A percentile compares a stretch with the other conserved stretches of the same genome.
Conservation (phyloP, 192 early-diverging fungal species). For the Backusella psychrophila region DNA sequence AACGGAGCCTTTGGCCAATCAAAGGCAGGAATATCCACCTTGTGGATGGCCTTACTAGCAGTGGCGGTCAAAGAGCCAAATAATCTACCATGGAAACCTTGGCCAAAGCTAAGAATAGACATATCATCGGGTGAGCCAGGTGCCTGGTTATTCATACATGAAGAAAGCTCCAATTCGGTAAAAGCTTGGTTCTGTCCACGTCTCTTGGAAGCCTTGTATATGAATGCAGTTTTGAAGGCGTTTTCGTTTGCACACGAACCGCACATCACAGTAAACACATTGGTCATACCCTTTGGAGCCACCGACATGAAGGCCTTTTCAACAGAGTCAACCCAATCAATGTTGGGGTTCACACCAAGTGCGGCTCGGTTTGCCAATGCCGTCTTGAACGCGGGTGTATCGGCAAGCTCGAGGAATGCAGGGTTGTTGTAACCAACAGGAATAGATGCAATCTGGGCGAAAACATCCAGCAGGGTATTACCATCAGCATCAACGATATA, state of each 20-base stretch:
- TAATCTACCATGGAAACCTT: constrained; percentile 66
- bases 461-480: constrained; percentile 66
- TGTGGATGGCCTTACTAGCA: constrained; percentile 68
- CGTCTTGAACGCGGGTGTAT: constrained; percentile 55
- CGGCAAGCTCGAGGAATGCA: constrained; percentile 49
- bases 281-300: constrained; percentile 60
- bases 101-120: constrained; percentile 62
- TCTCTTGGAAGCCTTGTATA: constrained; percentile 54
- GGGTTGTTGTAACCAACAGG: constrained; percentile 74
- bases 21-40: constrained; percentile 75
- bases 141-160: constrained; percentile 62
- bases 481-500: constrained; percentile 75
- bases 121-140: constrained; percentile 62
- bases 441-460: constrained; percentile 72
- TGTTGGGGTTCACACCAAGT: constrained; percentile 62
- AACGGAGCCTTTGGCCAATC: constrained; percentile 63
- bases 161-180: constrained; percentile 40
- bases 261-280: constrained; percentile 72
- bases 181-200: constrained; percentile 42
- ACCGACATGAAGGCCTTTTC: constrained; percentile 66
- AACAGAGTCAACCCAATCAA: constrained; percentile 58
- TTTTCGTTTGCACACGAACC: constrained; percentile 76
- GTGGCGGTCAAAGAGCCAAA: constrained; percentile 71
- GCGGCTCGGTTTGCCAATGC: constrained; percentile 66
- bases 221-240: constrained; percentile 74